Percentiles rank a stretch among this genome's conserved stretches.
Conservation (phyloP, 345 rosid species). For the Rhodamnia argentea region DNA sequence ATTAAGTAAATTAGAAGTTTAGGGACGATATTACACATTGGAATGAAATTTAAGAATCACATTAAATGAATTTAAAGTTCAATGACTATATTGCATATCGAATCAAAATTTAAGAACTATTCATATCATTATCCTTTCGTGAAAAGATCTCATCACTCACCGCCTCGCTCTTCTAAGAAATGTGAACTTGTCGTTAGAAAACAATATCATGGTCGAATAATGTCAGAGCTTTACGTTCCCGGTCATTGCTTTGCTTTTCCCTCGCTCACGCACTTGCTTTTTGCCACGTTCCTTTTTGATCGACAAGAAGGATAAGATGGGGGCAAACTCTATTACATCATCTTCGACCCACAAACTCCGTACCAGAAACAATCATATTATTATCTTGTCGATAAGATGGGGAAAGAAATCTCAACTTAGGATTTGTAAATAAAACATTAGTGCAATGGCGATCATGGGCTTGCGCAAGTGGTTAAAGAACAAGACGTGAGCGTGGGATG, state of each 20-base stretch:
- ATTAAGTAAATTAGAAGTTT: too few species aligned
- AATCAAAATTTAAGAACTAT: too few species aligned
- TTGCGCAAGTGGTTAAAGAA: background rate
- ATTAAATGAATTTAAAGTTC: too few species aligned
- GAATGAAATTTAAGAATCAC: too few species aligned
- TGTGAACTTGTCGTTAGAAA: background rate
- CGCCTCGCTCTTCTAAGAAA: background rate
- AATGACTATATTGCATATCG: too few species aligned
- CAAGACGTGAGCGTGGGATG: background rate
- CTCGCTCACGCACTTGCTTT: background rate
- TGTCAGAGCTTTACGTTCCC: background rate
- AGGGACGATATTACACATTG: too few species aligned
- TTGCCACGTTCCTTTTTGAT: background rate
- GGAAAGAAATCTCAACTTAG: background rate
- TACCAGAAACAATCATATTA: background rate
- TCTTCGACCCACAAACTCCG: background rate
- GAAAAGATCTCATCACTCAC: background rate
- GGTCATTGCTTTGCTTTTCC: background rate
- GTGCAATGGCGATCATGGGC: background rate
- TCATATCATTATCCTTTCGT: background rate
- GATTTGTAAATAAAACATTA: background rate
- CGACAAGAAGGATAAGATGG: background rate
- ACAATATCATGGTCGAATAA: background rate
- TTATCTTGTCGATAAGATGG: background rate
- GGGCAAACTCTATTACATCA: background rate